Base-by-base conservation (phyloP, 306 rosid species). In the Alnus rubra region DNA sequence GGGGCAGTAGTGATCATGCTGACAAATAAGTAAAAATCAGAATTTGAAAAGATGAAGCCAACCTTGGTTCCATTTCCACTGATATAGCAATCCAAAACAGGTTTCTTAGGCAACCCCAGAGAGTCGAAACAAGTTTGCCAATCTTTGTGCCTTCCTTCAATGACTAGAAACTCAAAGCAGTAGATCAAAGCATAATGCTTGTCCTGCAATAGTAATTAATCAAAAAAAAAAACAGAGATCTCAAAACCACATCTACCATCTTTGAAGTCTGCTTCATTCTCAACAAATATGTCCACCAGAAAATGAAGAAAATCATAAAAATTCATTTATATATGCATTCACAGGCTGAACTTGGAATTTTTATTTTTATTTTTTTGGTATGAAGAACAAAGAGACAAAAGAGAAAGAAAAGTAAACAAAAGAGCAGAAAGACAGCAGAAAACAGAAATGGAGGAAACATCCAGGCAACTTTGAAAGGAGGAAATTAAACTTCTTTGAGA, bases 121-220 rank as follows among this genome's bases (percentile, higher is more conserved):
- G 82, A 72, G 28, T 73, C 19, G 35, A 86, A 81, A 76, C 94
- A 92, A 23, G 75, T 79, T 45, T 49, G 1, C 94, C 94, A 90
- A 8, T 71, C 60, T 52, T 81, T 75, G 23, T 15, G 71, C 69
- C 81, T 88, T 84, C 91, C 90, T 9, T 78, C 86, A 59, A 87
- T 78, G 62, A 78, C 88, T 49, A 80, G 75, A 84, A 86, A 87
- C 84, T 90, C 93, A 33, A 86, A 60, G 90, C 97, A 92, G 77
- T 31, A 62, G 56, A 92, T 88, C 84, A 88, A 52, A 30, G 74
- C 80, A 83, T 85, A 90, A 37, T 84, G 78, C 37, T 30, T 85
- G 80, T 84, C 71, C 94, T 88, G 89, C 87, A 84, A 71, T 75
- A 39, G 44, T 39, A 39, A 39, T 39, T 39, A 39, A 33, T 33